Conservation (phyloP, 306 rosid genomes). For the Ormosia semicastrata region DNA sequence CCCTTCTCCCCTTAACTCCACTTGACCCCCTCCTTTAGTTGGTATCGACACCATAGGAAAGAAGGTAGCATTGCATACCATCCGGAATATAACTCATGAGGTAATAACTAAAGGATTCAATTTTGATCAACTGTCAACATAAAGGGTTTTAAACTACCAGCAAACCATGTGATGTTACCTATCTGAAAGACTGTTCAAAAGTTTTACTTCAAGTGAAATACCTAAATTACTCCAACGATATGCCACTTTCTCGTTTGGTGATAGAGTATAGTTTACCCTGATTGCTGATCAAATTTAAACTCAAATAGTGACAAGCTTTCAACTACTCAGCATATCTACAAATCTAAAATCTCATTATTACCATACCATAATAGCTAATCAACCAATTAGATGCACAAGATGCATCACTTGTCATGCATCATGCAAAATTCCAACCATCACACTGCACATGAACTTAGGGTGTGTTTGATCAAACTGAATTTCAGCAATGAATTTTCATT, state of each 20-base stretch:
- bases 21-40: not conserved
- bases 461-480: not conserved
- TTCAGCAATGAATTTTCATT: conserved; percentile 2
- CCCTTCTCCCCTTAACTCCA: not conserved
- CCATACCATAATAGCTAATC: not conserved
- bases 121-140: not conserved
- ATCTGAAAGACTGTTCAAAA: not conserved
- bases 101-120: not conserved
- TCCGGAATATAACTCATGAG: not conserved
- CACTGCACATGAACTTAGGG: not conserved
- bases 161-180: not conserved
- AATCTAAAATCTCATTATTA: not conserved
- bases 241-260: not conserved
- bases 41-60: not conserved
- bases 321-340: not conserved
- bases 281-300: not conserved
- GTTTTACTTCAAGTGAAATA: not conserved
- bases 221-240: not conserved
- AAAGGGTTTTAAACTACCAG: not conserved
- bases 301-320: not conserved
- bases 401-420: not conserved
- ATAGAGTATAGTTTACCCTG: not conserved
- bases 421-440: conserved; percentile 12
- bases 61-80: not conserved
- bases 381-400: not conserved